These are phyloP conservation scores for Phtheirospermum japonicum DNA, from an alignment of 257 asterid species.

Conservation along the genomic window DNA sequence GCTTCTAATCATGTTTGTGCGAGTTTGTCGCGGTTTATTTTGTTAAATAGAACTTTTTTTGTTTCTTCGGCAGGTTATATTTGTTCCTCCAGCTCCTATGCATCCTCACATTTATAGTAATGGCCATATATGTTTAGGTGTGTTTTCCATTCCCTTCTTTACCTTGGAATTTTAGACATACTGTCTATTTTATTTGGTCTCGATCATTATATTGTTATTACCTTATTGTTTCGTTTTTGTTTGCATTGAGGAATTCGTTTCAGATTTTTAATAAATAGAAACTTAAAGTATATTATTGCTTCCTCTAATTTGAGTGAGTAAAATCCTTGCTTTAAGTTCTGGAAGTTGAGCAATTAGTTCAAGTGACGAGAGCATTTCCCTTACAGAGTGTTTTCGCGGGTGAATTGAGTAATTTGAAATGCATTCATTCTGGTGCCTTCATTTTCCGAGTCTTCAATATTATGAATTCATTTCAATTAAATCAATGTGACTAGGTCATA, in stretches of 20 bases:
- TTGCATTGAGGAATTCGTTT: slow-evolving; percentile 1
- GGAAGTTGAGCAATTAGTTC: too few species aligned
- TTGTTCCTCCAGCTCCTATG: slow-evolving; percentile 79
- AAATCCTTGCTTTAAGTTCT: too few species aligned
- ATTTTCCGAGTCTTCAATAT: neutral
- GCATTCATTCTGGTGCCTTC: neutral
- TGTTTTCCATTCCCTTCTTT: slow-evolving; percentile 17
- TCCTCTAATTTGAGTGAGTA: too few species aligned
- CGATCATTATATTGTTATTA: neutral
- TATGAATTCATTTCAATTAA: neutral
- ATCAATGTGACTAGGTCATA: neutral
- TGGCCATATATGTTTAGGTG: slow-evolving; percentile 93
- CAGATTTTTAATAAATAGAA: neutral
- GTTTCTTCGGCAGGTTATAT: slow-evolving; percentile 49
- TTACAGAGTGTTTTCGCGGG: neutral
- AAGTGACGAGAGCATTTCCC: too few species aligned
- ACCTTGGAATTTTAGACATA: neutral
- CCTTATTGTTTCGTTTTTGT: slow-evolving; percentile 10
- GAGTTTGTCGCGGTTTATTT: too few species aligned
- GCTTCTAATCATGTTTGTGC: slow-evolving; percentile 13
- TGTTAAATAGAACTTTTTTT: neutral
- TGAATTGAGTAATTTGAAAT: neutral
- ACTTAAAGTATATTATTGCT: neutral
- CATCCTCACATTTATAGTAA: slow-evolving; percentile 93
- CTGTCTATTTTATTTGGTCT: neutral